A percentile compares a stretch with the other conserved stretches of the same genome.
These are phyloP conservation scores for Pyrus pyrifolia DNA, from an alignment of 306 rosid species.

Conservation along the genomic window DNA sequence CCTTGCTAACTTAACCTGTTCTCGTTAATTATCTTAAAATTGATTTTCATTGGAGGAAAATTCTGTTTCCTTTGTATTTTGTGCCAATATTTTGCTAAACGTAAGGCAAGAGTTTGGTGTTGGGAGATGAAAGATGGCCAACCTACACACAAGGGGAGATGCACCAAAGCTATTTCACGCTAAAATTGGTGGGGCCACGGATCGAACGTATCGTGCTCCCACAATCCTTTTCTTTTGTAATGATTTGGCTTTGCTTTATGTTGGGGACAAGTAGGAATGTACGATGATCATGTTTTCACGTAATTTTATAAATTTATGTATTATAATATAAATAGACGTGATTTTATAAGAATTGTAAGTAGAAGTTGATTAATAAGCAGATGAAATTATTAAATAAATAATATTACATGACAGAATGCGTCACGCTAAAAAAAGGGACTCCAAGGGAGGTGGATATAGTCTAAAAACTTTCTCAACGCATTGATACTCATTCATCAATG, in stretches of 20 bases:
- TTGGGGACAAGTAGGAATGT: background rate
- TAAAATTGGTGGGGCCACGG: background rate
- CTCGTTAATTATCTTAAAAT: too few relatives aligned
- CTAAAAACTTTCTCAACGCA: background rate
- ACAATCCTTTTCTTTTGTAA: background rate
- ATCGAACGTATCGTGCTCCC: background rate
- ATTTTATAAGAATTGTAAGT: too few relatives aligned
- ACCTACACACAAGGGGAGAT: conserved; percentile 4
- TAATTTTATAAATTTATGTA: too few relatives aligned
- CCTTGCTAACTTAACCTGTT: too few relatives aligned
- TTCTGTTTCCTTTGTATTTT: too few relatives aligned
- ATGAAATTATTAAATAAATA: too few relatives aligned
- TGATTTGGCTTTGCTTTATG: background rate
- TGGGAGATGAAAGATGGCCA: background rate
- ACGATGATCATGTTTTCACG: too few relatives aligned
- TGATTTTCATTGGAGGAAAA: too few relatives aligned
- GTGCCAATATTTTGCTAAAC: too few relatives aligned
- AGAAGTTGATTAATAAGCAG: too few relatives aligned
- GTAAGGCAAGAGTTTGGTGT: too few relatives aligned
- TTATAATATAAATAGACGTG: fast-evolving
- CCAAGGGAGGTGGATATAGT: background rate
- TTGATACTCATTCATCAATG: background rate
- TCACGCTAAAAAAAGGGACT: too few relatives aligned
- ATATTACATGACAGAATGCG: background rate
- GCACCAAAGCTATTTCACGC: background rate